phyloP scores from a whole-genome alignment of 108 stramenopile species.

The Cyclotella baltica region DNA sequence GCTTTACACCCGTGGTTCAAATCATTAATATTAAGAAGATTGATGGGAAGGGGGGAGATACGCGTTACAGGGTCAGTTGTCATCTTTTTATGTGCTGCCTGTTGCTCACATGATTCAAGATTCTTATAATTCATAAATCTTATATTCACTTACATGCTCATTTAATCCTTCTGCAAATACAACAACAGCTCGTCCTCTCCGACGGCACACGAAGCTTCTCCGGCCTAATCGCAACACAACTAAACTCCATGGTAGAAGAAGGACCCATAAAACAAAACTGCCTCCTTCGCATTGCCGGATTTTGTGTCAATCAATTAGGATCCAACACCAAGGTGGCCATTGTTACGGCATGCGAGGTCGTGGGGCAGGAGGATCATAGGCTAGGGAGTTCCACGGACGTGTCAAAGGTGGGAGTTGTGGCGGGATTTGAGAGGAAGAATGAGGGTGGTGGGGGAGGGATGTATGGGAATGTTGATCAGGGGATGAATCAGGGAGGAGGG shows the following conservation, averaged over 20 bases:
- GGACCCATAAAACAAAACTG: constrained; percentile 55
- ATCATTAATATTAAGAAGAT: constrained; percentile 66
- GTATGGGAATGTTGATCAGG: constrained; percentile 46
- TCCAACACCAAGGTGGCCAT: constrained; percentile 77
- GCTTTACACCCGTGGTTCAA: constrained; percentile 68
- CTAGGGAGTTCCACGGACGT: constrained; percentile 79
- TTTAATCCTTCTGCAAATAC: not conserved
- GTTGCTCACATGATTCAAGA: not conserved
- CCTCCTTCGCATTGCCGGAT: constrained; percentile 70
- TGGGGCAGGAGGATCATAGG: constrained; percentile 49
- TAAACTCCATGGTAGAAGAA: constrained; percentile 69
- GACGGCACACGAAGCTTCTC: constrained; percentile 85
- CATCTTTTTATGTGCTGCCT: not conserved
- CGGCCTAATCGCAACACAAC: constrained; percentile 94
- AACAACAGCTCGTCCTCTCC: constrained; percentile 69
- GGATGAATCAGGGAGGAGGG: constrained; percentile 13
- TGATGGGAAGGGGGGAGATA: constrained; percentile 18
- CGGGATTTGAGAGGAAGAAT: constrained; percentile 5
- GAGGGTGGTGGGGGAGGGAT: constrained; percentile 37
- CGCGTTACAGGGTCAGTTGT: constrained; percentile 19
- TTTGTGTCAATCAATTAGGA: constrained; percentile 82
- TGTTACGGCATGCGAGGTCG: constrained; percentile 57
- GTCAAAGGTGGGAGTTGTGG: constrained; percentile 44
- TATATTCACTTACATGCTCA: not conserved
- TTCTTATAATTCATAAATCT: too few species aligned